phyloP scores from a whole-genome alignment of 163 green algal species.

The Prototheca wickerhamii region DNA sequence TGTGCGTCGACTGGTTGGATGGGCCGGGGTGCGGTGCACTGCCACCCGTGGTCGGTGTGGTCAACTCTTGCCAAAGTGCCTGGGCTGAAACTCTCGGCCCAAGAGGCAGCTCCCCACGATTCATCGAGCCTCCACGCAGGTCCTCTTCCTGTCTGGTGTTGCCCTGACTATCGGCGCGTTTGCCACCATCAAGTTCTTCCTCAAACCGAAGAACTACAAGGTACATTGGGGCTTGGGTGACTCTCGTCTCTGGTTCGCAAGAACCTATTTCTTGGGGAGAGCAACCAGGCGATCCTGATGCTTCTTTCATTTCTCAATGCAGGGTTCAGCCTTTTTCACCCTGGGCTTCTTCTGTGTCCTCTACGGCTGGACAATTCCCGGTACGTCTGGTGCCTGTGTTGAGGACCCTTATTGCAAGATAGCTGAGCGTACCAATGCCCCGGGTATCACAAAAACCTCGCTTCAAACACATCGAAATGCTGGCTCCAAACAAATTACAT shows the following conservation, averaged over 20 bases:
- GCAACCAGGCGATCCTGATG: no score
- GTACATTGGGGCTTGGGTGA: constrained; percentile 15
- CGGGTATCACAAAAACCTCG: background rate
- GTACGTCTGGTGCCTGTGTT: constrained; percentile 13
- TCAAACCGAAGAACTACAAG: constrained; percentile 78
- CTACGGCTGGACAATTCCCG: constrained; percentile 77
- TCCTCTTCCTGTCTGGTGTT: constrained; percentile 86
- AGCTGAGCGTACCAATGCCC: no score
- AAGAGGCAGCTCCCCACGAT: no score
- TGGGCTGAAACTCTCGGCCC: no score
- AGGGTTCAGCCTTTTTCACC: constrained; percentile 74
- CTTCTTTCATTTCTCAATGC: constrained; percentile 19
- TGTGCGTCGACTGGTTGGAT: constrained; percentile 37
- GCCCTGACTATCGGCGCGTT: constrained; percentile 80
- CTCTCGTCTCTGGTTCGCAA: background rate
- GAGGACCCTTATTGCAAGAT: background rate
- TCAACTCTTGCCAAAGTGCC: no score
- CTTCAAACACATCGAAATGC: no score
- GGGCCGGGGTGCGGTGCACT: no score
- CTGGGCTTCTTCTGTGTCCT: constrained; percentile 71
- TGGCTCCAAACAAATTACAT: no score
- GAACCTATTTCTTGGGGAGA: no score
- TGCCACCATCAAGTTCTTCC: constrained; percentile 83
- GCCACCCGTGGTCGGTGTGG: no score
- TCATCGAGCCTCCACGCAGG: constrained; percentile 45